Evolutionary conservation across 2,329 filamentous ascomycete species (phyloP).

Genomic region (Fonsecaea pedrosoi): DNA sequence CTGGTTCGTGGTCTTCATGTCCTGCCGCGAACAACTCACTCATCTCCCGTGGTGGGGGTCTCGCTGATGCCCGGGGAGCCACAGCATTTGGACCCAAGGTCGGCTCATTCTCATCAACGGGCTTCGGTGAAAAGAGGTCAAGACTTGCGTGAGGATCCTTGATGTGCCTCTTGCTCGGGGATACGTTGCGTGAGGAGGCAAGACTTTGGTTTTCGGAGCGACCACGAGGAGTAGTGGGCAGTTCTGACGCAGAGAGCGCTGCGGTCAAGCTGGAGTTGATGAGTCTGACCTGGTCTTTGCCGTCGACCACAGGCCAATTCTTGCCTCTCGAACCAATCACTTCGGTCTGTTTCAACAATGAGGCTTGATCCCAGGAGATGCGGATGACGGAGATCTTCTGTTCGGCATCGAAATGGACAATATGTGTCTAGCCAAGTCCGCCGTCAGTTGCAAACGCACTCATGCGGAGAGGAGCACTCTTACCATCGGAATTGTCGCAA

Average conservation of each 20-base stretch:
- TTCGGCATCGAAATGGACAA: conserved; percentile 79
- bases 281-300: conserved; percentile 79
- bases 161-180: conserved; percentile 51
- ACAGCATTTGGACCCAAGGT: conserved; percentile 66
- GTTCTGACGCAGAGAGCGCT: conserved; percentile 33
- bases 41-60: conserved; percentile 70
- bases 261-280: conserved; percentile 64
- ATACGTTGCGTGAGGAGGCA: conserved; percentile 38
- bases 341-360: conserved; percentile 89
- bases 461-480: conserved; percentile 47
- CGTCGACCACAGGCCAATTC: conserved; percentile 94
- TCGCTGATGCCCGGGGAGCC: conserved; percentile 72
- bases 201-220: conserved; percentile 33
- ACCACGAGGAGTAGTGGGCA: conserved; percentile 36
- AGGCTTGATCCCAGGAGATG: conserved; percentile 93
- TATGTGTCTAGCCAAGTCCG: conserved; percentile 69
- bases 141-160: conserved; percentile 53
- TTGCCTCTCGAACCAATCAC: conserved; percentile 88
- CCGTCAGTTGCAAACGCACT: conserved; percentile 14
- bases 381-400: conserved; percentile 86
- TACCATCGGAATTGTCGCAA: conserved; percentile 81
- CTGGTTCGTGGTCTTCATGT: conserved; percentile 48
- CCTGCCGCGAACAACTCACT: conserved; percentile 71
- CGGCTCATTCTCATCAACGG: conserved; percentile 30
- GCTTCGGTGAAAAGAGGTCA: conserved; percentile 33